These are phyloP conservation scores for Monosporascus sp. DNA, from an alignment of 2,329 filamentous ascomycete genomes.

Conservation along the genomic window DNA sequence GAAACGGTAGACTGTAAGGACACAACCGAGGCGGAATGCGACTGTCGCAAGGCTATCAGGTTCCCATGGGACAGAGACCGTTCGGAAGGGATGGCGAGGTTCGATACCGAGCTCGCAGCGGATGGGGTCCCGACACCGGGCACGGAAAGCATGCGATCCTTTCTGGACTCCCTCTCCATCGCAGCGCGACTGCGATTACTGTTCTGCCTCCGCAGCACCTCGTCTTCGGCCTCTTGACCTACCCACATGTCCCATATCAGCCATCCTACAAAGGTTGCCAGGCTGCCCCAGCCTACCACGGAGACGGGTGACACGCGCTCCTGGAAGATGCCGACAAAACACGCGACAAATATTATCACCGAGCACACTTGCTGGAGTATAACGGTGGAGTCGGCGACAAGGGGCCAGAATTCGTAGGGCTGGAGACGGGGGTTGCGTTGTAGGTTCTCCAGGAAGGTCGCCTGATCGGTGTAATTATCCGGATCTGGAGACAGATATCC, in stretches of 20 bases:
- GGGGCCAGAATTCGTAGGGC: constrained; percentile 96
- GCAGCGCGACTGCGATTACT: constrained; percentile 30
- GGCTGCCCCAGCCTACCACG: constrained; percentile 77
- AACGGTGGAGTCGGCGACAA: constrained; percentile 90
- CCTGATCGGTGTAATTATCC: constrained; percentile 98
- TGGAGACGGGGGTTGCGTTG: constrained; percentile 90
- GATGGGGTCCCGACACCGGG: constrained; percentile 22
- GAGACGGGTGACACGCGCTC: constrained; percentile 85
- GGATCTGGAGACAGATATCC: constrained; percentile 53
- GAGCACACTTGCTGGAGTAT: constrained; percentile 97
- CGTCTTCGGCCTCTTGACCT: constrained; percentile 56
- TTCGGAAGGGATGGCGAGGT: constrained; percentile 27
- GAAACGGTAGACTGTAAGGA: constrained; percentile 45
- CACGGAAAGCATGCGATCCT: constrained; percentile 21
- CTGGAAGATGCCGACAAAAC: constrained; percentile 85
- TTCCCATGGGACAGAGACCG: constrained; percentile 23
- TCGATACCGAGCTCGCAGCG: constrained; percentile 42
- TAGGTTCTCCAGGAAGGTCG: constrained; percentile 91
- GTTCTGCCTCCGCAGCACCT: constrained; percentile 31
- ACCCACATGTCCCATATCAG: constrained; percentile 89
- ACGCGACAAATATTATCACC: constrained; percentile 89
- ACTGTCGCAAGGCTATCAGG: constrained; percentile 33
- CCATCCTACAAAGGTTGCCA: constrained; percentile 83
- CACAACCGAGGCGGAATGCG: constrained; percentile 48
- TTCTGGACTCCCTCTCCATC: constrained; percentile 22